Conservation (phyloP, 805 yeast genomes). For the Kluyveromyces starmeri region DNA sequence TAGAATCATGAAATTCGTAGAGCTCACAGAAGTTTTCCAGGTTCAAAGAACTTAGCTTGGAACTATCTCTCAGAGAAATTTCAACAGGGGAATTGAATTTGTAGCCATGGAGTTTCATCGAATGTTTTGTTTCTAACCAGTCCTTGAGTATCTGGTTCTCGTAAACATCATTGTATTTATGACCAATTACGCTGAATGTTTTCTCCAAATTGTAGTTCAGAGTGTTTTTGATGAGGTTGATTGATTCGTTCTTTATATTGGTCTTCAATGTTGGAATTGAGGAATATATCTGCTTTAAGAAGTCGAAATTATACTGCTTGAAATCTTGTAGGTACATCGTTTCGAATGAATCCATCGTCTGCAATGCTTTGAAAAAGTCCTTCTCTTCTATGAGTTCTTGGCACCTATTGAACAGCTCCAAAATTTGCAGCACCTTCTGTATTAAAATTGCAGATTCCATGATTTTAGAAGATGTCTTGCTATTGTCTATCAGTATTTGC, state of each 20-base stretch:
- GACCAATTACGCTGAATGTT: conserved; percentile 40
- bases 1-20: conserved; percentile 72
- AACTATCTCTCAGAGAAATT: conserved; percentile 56
- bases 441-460: conserved; percentile 63
- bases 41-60: conserved; percentile 33
- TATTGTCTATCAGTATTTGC: conserved; percentile 47
- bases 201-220: conserved; percentile 53
- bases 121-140: conserved; percentile 55
- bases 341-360: conserved; percentile 67
- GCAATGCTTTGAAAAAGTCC: conserved; percentile 78
- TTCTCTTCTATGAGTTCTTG: conserved; percentile 69
- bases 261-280: conserved; percentile 70
- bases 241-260: conserved; percentile 66
- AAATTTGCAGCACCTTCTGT: conserved; percentile 64
- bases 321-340: conserved; percentile 61
- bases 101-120: conserved; percentile 37
- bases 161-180: conserved; percentile 43
- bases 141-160: conserved; percentile 42
- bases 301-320: conserved; percentile 51
- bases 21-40: conserved; percentile 40
- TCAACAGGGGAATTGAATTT: conserved; percentile 85
- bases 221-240: conserved; percentile 57
- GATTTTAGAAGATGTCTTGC: conserved; percentile 57
- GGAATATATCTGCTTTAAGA: conserved; percentile 61
- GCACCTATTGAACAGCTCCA: conserved; percentile 79